Conservation (phyloP, 192 early-diverging fungal genomes). For the Backusella australiensis region DNA sequence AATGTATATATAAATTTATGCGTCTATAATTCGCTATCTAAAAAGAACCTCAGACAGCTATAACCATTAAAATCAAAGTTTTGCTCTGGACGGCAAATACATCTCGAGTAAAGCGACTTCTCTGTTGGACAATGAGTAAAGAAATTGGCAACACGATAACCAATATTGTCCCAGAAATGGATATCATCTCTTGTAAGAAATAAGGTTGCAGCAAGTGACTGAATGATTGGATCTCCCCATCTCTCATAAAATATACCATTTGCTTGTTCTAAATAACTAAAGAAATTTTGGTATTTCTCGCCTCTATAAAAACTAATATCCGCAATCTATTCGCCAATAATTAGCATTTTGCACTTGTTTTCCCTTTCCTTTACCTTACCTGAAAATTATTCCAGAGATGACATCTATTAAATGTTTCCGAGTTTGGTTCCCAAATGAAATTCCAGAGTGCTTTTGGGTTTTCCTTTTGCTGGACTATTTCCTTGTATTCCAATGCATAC, state of each 20-base stretch:
- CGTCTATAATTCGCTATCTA: neutral
- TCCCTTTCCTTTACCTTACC: conserved; percentile 13
- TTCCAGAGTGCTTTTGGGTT: conserved; percentile 14
- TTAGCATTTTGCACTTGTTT: too few relatives aligned
- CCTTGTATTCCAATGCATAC: conserved; percentile 25
- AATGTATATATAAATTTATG: neutral
- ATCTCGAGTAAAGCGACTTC: conserved; percentile 34
- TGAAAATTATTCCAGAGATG: conserved; percentile 80
- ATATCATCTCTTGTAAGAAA: conserved; percentile 63
- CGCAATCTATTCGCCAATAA: conserved; percentile 37
- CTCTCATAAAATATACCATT: conserved; percentile 78
- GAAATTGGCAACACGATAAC: conserved; percentile 55
- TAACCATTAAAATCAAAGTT: conserved; percentile 43
- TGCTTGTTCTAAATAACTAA: conserved; percentile 56
- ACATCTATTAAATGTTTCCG: conserved; percentile 47
- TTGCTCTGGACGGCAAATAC: conserved; percentile 49
- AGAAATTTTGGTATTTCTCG: conserved; percentile 55
- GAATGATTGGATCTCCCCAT: conserved; percentile 75
- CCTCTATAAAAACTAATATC: conserved; percentile 54
- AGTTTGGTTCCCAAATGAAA: conserved; percentile 18
- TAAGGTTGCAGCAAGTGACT: conserved; percentile 60
- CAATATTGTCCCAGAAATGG: conserved; percentile 73
- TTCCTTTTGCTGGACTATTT: conserved; percentile 6
- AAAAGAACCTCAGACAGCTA: conserved; percentile 24
- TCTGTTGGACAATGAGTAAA: conserved; percentile 73